phyloP scores from a whole-genome alignment of 306 rosid genomes.

The Cucurbita maxima region DNA sequence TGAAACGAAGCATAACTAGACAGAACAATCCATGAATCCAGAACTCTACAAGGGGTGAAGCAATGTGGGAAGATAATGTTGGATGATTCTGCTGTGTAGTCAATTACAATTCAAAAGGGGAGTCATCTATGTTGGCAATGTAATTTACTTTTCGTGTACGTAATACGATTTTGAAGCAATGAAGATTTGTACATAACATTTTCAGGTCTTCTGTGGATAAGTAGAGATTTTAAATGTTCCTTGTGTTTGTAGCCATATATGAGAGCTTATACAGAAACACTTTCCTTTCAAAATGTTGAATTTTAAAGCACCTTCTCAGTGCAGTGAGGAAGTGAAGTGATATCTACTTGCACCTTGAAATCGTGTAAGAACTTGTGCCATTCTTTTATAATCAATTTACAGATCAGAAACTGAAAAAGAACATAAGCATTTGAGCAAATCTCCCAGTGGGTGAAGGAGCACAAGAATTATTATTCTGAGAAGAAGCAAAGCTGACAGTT shows the following conservation, averaged over 20 bases:
- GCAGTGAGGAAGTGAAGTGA: not conserved
- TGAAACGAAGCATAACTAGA: not conserved
- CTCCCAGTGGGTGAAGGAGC: not conserved
- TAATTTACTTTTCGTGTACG: not conserved
- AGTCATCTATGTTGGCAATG: not conserved
- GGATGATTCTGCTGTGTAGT: not conserved
- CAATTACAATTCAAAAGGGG: not conserved
- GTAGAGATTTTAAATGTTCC: not conserved
- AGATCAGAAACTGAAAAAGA: not conserved
- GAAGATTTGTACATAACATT: slow-evolving; percentile 4
- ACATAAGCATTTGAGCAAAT: not conserved
- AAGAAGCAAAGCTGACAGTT: not conserved
- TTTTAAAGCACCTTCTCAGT: not conserved
- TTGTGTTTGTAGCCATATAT: slow-evolving; percentile 5
- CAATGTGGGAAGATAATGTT: not conserved
- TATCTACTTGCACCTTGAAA: not conserved
- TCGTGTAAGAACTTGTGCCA: not conserved
- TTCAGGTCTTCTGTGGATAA: slow-evolving; percentile 7
- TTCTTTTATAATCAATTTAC: not conserved
- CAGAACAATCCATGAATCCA: not conserved
- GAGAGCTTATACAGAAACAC: not conserved
- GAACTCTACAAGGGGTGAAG: not conserved
- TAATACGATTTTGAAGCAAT: not conserved
- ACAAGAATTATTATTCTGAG: not conserved
- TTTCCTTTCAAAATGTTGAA: not conserved